phyloP scores from a whole-genome alignment of 2,329 filamentous ascomycete species.

The Colletotrichum liaoningense region DNA sequence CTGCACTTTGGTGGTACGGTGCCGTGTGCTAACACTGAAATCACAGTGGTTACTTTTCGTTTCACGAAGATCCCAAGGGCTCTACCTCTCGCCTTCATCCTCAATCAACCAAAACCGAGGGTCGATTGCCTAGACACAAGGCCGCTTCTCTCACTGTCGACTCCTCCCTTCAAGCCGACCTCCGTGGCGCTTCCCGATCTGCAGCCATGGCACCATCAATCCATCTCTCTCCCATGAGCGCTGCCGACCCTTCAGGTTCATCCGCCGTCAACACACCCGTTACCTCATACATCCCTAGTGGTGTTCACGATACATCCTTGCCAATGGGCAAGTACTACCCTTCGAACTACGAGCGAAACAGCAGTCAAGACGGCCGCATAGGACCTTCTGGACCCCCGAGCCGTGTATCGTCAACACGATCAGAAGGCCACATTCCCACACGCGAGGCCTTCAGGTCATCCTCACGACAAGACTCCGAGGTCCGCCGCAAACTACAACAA shows the following conservation, averaged over 20 bases:
- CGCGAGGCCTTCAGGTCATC: constrained; percentile 38
- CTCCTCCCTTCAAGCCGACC: constrained; percentile 20
- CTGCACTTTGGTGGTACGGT: constrained; percentile 41
- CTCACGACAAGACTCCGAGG: constrained; percentile 57
- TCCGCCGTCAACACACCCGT: constrained; percentile 55
- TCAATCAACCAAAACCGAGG: constrained; percentile 59
- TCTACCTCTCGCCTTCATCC: constrained; percentile 62
- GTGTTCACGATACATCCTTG: constrained; percentile 58
- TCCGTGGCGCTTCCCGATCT: neutral
- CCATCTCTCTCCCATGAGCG: constrained; percentile 15
- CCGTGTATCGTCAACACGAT: constrained; percentile 27
- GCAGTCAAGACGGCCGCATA: constrained; percentile 37
- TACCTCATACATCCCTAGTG: constrained; percentile 63
- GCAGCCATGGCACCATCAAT: constrained; percentile 36
- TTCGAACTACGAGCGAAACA: constrained; percentile 66
- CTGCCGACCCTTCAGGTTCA: constrained; percentile 36
- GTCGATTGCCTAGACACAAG: constrained; percentile 50
- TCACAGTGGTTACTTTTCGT: constrained; percentile 66
- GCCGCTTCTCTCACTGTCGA: constrained; percentile 49
- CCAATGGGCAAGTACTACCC: constrained; percentile 74
- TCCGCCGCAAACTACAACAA: constrained; percentile 64
- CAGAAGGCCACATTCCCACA: constrained; percentile 40
- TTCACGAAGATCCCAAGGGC: constrained; percentile 65
- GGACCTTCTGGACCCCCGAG: constrained; percentile 12
- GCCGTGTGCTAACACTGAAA: neutral